A percentile compares a stretch with the other conserved stretches of the same genome.
Evolutionary conservation across 148 eudicot species (phyloP).

Genomic region (Arctostaphylos glauca): DNA sequence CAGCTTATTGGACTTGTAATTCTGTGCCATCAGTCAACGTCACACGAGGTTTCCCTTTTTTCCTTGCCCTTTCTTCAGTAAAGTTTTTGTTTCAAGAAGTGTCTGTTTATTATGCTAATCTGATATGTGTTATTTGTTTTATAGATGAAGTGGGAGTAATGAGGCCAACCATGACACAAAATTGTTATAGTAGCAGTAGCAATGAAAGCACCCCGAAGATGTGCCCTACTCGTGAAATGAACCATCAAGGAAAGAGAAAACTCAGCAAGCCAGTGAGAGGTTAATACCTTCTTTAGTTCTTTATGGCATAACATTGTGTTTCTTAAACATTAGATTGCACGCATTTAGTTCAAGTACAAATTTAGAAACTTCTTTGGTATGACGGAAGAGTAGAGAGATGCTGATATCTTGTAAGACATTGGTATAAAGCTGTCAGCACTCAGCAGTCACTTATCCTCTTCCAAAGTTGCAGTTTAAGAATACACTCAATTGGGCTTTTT

Average conservation of each 20-base stretch:
- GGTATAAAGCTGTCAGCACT: not conserved
- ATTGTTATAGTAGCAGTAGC: conserved; percentile 42
- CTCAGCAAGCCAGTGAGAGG: conserved; percentile 30
- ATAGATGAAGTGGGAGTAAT: conserved; percentile 35
- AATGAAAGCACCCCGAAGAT: conserved; percentile 25
- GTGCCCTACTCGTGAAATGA: conserved; percentile 19
- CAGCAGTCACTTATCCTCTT: not conserved
- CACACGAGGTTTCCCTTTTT: conserved; percentile 28
- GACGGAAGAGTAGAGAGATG: not conserved
- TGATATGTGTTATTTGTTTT: not conserved
- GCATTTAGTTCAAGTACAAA: not conserved
- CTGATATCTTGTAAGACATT: not conserved
- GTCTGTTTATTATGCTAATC: not conserved
- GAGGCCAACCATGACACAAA: conserved; percentile 18
- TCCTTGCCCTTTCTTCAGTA: not conserved
- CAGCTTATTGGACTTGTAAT: conserved; percentile 33
- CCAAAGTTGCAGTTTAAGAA: not conserved
- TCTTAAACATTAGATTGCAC: not conserved
- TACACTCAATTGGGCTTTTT: not conserved
- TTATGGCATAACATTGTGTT: not conserved
- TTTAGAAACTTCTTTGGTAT: not conserved
- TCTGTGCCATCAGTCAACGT: conserved; percentile 28
- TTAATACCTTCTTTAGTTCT: conserved; percentile 8
- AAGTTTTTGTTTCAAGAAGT: not conserved
- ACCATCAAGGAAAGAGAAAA: conserved; percentile 13